phyloP scores from a whole-genome alignment of 805 yeast species.

The Nakazawaea pomicola region DNA sequence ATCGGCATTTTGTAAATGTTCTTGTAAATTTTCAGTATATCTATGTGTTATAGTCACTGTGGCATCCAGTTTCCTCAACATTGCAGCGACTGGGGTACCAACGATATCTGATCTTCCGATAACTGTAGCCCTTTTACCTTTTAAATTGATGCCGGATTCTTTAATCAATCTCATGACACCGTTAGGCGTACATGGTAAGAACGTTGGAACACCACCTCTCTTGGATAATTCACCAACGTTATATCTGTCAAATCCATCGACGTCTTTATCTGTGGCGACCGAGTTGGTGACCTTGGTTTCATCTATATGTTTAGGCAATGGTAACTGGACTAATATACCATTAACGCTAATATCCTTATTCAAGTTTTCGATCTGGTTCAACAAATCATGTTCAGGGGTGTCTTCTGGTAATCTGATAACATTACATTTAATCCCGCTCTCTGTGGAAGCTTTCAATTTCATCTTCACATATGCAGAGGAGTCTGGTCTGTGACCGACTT shows the following conservation, averaged over 20 bases:
- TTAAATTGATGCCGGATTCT: constrained; percentile 56
- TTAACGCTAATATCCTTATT: constrained; percentile 75
- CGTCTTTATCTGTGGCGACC: constrained; percentile 82
- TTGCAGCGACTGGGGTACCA: constrained; percentile 86
- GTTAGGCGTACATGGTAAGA: constrained; percentile 93
- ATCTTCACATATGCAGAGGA: constrained; percentile 87
- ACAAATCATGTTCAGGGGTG: constrained; percentile 53
- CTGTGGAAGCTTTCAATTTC: constrained; percentile 85
- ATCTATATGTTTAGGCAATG: constrained; percentile 75
- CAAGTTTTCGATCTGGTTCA: constrained; percentile 54
- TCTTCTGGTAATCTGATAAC: constrained; percentile 60
- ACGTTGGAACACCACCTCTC: constrained; percentile 76
- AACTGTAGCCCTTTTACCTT: constrained; percentile 87
- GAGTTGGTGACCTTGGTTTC: constrained; percentile 78
- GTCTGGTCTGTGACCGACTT: constrained; percentile 88
- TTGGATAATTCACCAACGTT: constrained; percentile 90
- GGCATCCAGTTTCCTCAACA: constrained; percentile 73
- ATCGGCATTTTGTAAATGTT: constrained; percentile 63
- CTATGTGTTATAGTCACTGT: constrained; percentile 90
- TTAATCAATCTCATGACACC: constrained; percentile 82
- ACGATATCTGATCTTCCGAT: constrained; percentile 95
- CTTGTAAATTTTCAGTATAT: constrained; percentile 55
- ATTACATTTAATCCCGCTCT: constrained; percentile 70
- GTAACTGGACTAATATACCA: constrained; percentile 87
- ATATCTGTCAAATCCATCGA: constrained; percentile 88